Base-by-base conservation (phyloP, 1,284 basidiomycete species). In the Rhodotorula sp. region DNA sequence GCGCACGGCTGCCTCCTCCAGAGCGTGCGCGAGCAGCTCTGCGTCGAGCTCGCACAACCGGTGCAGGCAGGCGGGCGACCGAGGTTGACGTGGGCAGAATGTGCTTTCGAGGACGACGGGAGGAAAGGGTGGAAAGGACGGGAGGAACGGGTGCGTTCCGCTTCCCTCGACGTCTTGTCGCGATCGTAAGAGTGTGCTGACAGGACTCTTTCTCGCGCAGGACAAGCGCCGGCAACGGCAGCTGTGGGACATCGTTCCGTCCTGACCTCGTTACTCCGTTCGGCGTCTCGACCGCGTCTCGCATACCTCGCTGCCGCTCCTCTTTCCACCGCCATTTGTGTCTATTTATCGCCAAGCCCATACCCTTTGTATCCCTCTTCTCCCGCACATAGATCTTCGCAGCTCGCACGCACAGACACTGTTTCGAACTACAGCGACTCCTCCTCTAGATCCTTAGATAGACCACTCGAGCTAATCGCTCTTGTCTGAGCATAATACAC, bases 231-330 rank as follows among this genome's bases (percentile, higher is more conserved):
- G 49, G 2, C 19, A 42, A 0, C 56, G 66, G 9, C 66, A 67
- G 44, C 54, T 55, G n/a, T 71, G 70, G 70, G 62, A 67, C 52
- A 71, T 71, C 13, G 0, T 53, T 10, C 66, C 61, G 34, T 67
- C 27, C 5, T 27, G 19, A 44, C 9, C 23, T 34, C 54, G 54
- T 23, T 17, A 27, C 57, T 7, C n/a, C n/a, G 7, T 14, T 13
- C 53, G 7, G 17, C 19, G 21, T 21, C 1, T 21, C 16, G 19
- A 49, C 48, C 9, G 23, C 48, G 19, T 49, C 19, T 17, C 19
- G 19, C 19, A 49, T 49, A 49, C 48, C 48, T 34, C 34, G 34
- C 34, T 34, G 34, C 48, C 16, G 4, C 13, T 4, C 53, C 17
- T 19, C 27, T 14, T 19, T 7, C 17, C 14, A 44, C 56, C 27